phyloP scores from a whole-genome alignment of 768 basidiomycete species.

The Saitozyma podzolica region DNA sequence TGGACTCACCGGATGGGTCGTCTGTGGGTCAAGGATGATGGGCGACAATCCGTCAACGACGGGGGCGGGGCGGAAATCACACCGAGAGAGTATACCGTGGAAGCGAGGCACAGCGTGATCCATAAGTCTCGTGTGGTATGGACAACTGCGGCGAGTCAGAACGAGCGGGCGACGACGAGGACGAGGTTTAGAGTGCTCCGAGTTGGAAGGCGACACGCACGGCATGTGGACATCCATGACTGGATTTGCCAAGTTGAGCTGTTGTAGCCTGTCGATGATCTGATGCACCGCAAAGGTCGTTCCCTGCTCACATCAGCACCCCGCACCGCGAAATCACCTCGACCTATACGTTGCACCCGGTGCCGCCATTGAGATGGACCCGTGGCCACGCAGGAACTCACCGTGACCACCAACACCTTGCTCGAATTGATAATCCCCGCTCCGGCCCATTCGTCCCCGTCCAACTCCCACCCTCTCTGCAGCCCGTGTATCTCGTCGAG shows the following conservation, averaged over 20 bases:
- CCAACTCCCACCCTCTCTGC: slow-evolving; percentile 19
- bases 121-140: slow-evolving; percentile 49
- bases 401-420: slow-evolving; percentile 45
- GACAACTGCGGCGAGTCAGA: slow-evolving; percentile 22
- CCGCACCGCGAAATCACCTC: no score
- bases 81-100: slow-evolving; percentile 21
- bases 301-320: slow-evolving; percentile 30
- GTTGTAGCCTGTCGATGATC: slow-evolving; percentile 40
- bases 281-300: slow-evolving; percentile 40
- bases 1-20: slow-evolving; percentile 36
- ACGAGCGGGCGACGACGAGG: not conserved
- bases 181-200: no score
- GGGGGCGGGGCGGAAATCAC: slow-evolving; percentile 13
- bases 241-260: slow-evolving; percentile 43
- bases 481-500: slow-evolving; percentile 43
- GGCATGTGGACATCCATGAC: slow-evolving; percentile 50
- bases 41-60: slow-evolving; percentile 3
- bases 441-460: slow-evolving; percentile 43
- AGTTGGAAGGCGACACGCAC: slow-evolving; percentile 23
- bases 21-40: slow-evolving; percentile 38
- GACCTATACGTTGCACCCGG: no score
- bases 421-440: slow-evolving; percentile 48
- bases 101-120: slow-evolving; percentile 37
- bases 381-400: slow-evolving; percentile 22
- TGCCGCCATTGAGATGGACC: not conserved